These are phyloP conservation scores for Stygiomarasmius scandens DNA, from an alignment of 1,284 basidiomycete species.

Conservation along the genomic window DNA sequence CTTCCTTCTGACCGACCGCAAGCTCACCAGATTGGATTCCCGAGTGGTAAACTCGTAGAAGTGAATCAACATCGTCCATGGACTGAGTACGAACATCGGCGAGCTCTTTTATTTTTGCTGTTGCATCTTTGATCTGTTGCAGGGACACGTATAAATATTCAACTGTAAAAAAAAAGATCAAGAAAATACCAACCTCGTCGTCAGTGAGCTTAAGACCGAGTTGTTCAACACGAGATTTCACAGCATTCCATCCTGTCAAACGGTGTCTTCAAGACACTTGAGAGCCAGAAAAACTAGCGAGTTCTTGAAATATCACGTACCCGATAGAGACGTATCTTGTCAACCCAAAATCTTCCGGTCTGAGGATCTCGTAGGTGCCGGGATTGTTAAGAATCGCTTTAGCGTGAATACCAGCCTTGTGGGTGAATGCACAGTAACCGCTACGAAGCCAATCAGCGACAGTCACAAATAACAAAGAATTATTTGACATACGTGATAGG, in stretches of 20 bases:
- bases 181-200: constrained; percentile 62
- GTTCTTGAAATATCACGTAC: constrained; percentile 36
- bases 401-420: constrained; percentile 99
- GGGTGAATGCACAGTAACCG: constrained; percentile 99
- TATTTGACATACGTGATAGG: constrained; percentile 71
- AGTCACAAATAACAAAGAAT: constrained; percentile 1
- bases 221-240: constrained; percentile 99
- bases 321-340: constrained; percentile 98
- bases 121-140: constrained; percentile 90
- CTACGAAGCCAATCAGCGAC: constrained; percentile 36
- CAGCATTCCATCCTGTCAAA: constrained; percentile 97
- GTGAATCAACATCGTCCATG: constrained; percentile 98
- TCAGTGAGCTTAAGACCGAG: constrained; percentile 86
- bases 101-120: constrained; percentile 99
- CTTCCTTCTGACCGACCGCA: constrained; percentile 85
- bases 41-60: constrained; percentile 93
- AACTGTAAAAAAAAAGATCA: background rate
- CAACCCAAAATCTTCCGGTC: constrained; percentile 98
- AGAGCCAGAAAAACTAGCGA: constrained; percentile 7
- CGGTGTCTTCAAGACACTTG: constrained; percentile 67
- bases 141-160: background rate
- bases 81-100: constrained; percentile 98
- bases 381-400: constrained; percentile 99
- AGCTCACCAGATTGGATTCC: constrained; percentile 87
- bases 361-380: constrained; percentile 96